Evolutionary conservation across 1,284 basidiomycete species (phyloP), one percentile per base, ranked within the genome.

Genomic region (Ustilago shanxiensis): DNA sequence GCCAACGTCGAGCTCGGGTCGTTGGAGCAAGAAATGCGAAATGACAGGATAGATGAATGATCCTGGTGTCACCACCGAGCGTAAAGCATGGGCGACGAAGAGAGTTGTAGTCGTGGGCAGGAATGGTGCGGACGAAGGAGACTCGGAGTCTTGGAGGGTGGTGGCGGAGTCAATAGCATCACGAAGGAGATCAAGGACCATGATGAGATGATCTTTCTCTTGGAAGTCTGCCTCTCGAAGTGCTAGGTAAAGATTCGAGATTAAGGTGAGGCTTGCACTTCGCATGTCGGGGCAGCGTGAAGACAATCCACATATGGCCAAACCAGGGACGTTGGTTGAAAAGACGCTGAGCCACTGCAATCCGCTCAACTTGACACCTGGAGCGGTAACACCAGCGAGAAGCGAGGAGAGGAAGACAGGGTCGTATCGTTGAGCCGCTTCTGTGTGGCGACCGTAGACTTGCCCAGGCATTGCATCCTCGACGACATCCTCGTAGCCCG

Each of bases 301-400:
- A 0, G 94, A 92, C 56, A 97, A 85, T 0, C 90, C 89, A 39
- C 92, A 90, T 22, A 97, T 89, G 1, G 93, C 88, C 37, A 98
- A 80, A 39, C 93, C 90, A 13, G 93, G 88, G 4, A 92, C 88
- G 78, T 96, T 95, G 20, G 92, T 93, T 66, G 94, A 88, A 83
- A 95, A 91, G 8, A 98, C 85, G 79, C 93, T 91, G 13, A 97
- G 91, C 94, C 94, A 97, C 33, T 89, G 90, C 66, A 92, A 87
- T 0, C 91, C 90, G 0, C 90, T 90, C 0, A 90, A 84, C 14
- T 88, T 88, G 52, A 88, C 87, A 35, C 91, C 90, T 11, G 56
- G 65, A 0, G 87, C 85, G 29, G 95, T 87, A 76, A 91, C 89
- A 59, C 91, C 90, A 1, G 89, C 89, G 44, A 92, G 90, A 13